A percentile compares a stretch with the other conserved stretches of the same genome.
phyloP scores from a whole-genome alignment of 805 yeast species.

The Wickerhamiella kurtzmanii region DNA sequence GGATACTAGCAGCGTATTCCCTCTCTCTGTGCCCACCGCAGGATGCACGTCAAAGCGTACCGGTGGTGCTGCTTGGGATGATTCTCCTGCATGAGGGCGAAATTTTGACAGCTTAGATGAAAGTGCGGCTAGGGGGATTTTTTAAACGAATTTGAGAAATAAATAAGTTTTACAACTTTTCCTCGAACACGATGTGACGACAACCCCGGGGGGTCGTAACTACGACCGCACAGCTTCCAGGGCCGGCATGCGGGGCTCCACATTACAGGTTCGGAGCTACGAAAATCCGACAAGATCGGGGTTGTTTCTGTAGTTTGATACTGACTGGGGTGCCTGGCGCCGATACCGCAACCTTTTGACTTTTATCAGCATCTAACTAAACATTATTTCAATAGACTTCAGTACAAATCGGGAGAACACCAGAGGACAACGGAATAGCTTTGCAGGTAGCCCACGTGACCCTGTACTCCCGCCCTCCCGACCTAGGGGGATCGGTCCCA shows the following conservation, averaged over 20 bases:
- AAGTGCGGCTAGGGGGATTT: background rate
- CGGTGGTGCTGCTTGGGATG: background rate
- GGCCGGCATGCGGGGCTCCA: conserved; percentile 1
- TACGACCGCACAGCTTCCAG: background rate
- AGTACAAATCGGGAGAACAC: too few species aligned
- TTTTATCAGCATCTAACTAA: too few species aligned
- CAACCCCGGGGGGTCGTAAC: conserved; percentile 1
- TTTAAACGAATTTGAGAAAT: background rate
- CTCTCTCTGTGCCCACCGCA: too few species aligned
- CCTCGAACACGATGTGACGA: background rate
- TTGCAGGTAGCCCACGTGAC: background rate
- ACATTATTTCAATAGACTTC: too few species aligned
- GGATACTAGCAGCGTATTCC: too few species aligned
- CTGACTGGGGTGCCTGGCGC: too few species aligned
- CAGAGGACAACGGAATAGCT: too few species aligned
- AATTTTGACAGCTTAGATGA: background rate
- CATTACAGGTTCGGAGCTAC: background rate
- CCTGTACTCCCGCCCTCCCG: background rate
- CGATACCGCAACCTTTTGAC: too few species aligned
- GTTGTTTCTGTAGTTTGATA: too few species aligned
- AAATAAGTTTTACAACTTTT: background rate
- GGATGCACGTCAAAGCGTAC: background rate
- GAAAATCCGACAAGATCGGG: too few species aligned
- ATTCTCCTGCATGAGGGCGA: background rate
- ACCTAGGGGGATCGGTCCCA: background rate